Percentiles rank a stretch among this genome's conserved stretches.
Conservation (phyloP, 108 stramenopile genomes). For the Nitzschia sp. region DNA sequence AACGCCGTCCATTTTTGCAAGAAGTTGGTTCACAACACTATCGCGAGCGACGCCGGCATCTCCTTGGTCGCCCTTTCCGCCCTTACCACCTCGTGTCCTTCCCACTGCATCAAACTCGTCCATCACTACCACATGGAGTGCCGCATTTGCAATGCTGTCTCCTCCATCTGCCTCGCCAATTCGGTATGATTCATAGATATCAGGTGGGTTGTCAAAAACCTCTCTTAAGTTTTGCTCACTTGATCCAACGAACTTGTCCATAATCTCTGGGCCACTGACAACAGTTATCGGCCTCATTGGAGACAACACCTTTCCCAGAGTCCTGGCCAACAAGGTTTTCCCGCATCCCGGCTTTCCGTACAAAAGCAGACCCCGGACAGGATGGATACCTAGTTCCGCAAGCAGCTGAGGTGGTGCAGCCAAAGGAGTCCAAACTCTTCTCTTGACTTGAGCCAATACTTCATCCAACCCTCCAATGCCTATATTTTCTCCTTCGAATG, state of each 20-base stretch:
- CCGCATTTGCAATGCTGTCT: slow-evolving; percentile 42
- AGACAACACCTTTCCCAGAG: slow-evolving; percentile 69
- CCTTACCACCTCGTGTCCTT: slow-evolving; percentile 66
- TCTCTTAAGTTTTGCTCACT: slow-evolving; percentile 79
- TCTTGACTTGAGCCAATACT: slow-evolving; percentile 68
- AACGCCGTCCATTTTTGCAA: slow-evolving; percentile 95
- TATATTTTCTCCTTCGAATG: slow-evolving; percentile 66
- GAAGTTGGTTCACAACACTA: slow-evolving; percentile 88
- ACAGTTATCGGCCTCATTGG: slow-evolving; percentile 82
- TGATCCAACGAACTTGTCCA: slow-evolving; percentile 87
- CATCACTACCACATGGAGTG: slow-evolving; percentile 62
- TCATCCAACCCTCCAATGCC: slow-evolving; percentile 86
- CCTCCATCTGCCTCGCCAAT: slow-evolving; percentile 57
- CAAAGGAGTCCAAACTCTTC: slow-evolving; percentile 84
- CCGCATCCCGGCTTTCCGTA: slow-evolving; percentile 81
- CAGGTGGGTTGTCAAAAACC: slow-evolving; percentile 82
- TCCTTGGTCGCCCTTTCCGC: slow-evolving; percentile 73
- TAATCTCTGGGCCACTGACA: slow-evolving; percentile 80
- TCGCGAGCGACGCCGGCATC: slow-evolving; percentile 93
- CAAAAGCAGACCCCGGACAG: slow-evolving; percentile 74
- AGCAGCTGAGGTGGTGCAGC: slow-evolving; percentile 78
- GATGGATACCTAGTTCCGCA: slow-evolving; percentile 73
- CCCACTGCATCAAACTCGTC: slow-evolving; percentile 96
- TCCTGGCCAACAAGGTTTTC: slow-evolving; percentile 72
- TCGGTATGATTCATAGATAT: slow-evolving; percentile 63